Evolutionary conservation across 148 eudicot genomes (phyloP).

Genomic region (Diospyros lotus): DNA sequence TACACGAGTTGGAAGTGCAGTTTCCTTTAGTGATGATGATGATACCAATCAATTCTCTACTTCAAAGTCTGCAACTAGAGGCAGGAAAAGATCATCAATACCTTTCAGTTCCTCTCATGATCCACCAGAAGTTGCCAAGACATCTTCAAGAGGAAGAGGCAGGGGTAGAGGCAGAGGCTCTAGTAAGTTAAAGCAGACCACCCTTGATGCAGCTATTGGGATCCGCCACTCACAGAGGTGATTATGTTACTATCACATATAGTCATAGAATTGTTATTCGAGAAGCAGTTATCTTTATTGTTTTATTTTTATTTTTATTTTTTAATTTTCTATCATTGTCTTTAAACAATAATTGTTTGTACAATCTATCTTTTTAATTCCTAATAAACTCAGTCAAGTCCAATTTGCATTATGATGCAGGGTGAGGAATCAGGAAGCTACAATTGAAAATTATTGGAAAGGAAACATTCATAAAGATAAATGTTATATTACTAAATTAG

Average conservation of each 20-base stretch:
- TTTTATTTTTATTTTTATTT: too few relatives aligned
- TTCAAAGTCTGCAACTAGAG: constrained; percentile 42
- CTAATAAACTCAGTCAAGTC: too few relatives aligned
- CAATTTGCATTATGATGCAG: too few relatives aligned
- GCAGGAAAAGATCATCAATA: constrained; percentile 45
- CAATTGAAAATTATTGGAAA: too few relatives aligned
- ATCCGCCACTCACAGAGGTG: constrained; percentile 83
- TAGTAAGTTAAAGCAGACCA: constrained; percentile 75
- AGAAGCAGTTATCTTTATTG: neutral
- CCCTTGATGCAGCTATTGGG: constrained; percentile 69
- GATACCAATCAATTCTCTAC: constrained; percentile 46
- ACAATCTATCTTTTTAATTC: too few relatives aligned
- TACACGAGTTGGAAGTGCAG: constrained; percentile 47
- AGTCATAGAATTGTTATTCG: neutral
- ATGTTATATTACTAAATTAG: too few relatives aligned
- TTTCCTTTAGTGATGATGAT: constrained; percentile 89
- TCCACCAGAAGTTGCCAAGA: constrained; percentile 47
- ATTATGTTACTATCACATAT: neutral
- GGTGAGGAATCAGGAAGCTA: too few relatives aligned
- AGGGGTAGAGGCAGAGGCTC: constrained; percentile 55
- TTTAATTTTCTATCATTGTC: too few relatives aligned
- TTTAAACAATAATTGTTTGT: too few relatives aligned
- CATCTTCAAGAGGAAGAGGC: constrained; percentile 73
- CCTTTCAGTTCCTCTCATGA: constrained; percentile 39
- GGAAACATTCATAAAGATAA: too few relatives aligned